Evolutionary conservation across 345 rosid genomes (phyloP), one percentile per base, ranked within the genome.

Genomic region (Bretschneidera sinensis): DNA sequence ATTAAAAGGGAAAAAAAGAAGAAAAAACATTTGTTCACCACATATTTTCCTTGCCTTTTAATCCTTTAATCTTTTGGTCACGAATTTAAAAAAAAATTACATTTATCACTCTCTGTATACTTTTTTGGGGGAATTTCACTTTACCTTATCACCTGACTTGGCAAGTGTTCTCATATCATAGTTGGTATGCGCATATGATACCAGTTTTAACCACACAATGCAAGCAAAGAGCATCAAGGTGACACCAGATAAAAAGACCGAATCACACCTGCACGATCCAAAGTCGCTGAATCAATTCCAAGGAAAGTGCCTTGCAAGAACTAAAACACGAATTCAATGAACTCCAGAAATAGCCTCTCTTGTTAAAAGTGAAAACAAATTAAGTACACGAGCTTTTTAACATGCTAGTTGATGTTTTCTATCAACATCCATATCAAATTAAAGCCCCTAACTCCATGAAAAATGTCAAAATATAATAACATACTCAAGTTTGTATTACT

Each of bases 191-290:
- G 91, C 99, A 65, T 86, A 94, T 22, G 99, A 91, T 24, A 94
- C 91, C 81, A 91, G 68, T 77, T 94, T 94, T 54, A 94, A 67
- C 97, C 99, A 94, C 69, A 91, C 99, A 53, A 94, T 85, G 78
- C 97, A 88, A 66, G 99, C 76, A 75, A 94, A 80, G 48, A 88
- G 86, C 99, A 94, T 94, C 81, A 94, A 73, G 0, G 96, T 79
- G 56, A 81, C 83, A 55, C 97, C 99, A 24, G 91, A 91, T 55
- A 85, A 67, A 70, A 94, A 80, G 49, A 92, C 96, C 17, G 97
- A 94, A 73, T 86, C 95, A 71, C 92, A 88, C 73, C 97, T 94
- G 84, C 75, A 78, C 70, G 61, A 55, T 60, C 62, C 64, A 62
- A 74, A 59, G 67, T 61, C 59, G 56, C 25, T 33, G 35, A 31